Evolutionary conservation across 78 protist genomes (phyloP), one percentile per base, ranked within the genome.

Genomic region (Carpediemonas membranifera): DNA sequence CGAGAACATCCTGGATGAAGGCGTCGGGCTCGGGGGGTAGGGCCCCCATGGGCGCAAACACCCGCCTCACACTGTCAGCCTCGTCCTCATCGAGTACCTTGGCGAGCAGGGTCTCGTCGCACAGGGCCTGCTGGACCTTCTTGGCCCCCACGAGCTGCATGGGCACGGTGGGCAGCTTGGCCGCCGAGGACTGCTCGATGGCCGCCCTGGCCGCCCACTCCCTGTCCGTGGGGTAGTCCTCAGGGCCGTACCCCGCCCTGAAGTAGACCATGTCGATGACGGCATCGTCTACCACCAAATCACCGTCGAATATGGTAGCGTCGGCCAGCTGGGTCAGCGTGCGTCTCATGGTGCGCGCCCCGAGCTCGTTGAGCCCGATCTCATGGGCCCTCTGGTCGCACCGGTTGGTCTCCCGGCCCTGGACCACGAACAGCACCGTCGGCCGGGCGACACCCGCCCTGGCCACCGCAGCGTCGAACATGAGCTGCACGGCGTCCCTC

Each of bases 211-310:
- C 87, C 15, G 56, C 68, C 96, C 96, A 91, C 41, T 82, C 82
- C 14, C 27, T 24, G 21, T 70, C 56, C 7, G 69, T 27, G 1
- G 84, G 84, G 63, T 85, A 89, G 59, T 91, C 92, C 31, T 33
- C 41, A 5, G 96, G 96, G 21, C 82, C 61, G 67, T 91, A 91
- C 3, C 92, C 96, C 7, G 92, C 79, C 37, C 96, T 78, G 68
- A 47, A 91, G 65, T 91, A 91, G 27, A 76, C 76, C 11, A 91
- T 84, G 24, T 76, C 31, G 9, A 81, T 59, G 28, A 18, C 59
- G 28, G 0, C 1, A 47, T 30, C 71, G 52, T 34, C 9, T 0
- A 1, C 31, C 3, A 7, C 43, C 31, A 16, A 30, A 5, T 11
- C 5, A 9, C 30, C 5, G 28, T 33, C 34, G 19, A 33, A 27